Percentiles rank a stretch among this genome's conserved stretches.
Evolutionary conservation across 2,329 filamentous ascomycete species (phyloP).

Genomic region (Penicillium concentricum): DNA sequence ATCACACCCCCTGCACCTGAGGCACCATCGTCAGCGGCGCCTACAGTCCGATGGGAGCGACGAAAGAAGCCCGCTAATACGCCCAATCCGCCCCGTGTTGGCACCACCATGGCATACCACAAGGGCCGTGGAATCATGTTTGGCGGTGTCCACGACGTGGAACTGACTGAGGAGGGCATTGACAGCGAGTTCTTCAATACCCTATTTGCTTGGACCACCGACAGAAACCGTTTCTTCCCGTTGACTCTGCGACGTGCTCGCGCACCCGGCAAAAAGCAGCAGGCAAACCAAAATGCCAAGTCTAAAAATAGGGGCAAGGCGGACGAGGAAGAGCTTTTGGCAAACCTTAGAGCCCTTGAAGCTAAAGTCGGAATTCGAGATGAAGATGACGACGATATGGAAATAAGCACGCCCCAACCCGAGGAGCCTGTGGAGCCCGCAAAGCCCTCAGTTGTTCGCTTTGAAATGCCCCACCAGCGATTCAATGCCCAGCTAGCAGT

Average conservation of each 20-base stretch:
- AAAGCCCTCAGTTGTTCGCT: constrained; percentile 62
- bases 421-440: constrained; percentile 54
- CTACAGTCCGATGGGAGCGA: constrained; percentile 83
- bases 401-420: constrained; percentile 48
- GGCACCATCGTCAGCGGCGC: constrained; percentile 62
- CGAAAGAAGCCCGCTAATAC: constrained; percentile 89
- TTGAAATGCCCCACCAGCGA: constrained; percentile 82
- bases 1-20: constrained; percentile 71
- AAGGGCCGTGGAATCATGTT: constrained; percentile 91
- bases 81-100: constrained; percentile 78
- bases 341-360: constrained; percentile 82
- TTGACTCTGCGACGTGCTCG: constrained; percentile 73
- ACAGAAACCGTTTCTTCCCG: constrained; percentile 92
- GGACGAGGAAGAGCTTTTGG: constrained; percentile 85
- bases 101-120: constrained; percentile 91
- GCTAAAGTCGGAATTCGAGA: constrained; percentile 65
- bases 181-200: constrained; percentile 97
- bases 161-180: constrained; percentile 88
- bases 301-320: constrained; percentile 72
- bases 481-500: constrained; percentile 92
- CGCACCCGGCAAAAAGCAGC: constrained; percentile 61
- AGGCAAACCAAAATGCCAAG: constrained; percentile 44
- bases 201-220: constrained; percentile 89
- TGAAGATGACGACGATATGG: constrained; percentile 43
- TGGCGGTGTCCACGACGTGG: constrained; percentile 90